Evolutionary conservation across 768 basidiomycete species (phyloP), one percentile per base, ranked within the genome.

Genomic region (Kwoniella dendrophila): DNA sequence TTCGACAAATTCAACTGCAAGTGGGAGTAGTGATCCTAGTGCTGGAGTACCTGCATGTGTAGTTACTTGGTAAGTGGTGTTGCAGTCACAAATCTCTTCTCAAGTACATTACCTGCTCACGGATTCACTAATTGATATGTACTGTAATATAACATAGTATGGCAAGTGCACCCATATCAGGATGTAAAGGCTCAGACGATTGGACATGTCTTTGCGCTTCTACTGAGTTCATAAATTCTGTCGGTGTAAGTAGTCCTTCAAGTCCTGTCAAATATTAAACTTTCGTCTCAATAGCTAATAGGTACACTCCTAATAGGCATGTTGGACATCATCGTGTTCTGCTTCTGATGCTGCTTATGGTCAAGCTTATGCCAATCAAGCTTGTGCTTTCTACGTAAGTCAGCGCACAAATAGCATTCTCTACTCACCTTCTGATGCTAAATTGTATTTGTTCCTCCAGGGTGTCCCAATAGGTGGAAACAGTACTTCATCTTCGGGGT

Each of bases 121-220:
- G n/a, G n/a, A n/a, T n/a, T n/a, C n/a, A n/a, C n/a, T n/a, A n/a
- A n/a, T n/a, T 16, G 22, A 32, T 27, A 14, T 8, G 49, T 51
- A n/a, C n/a, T n/a, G n/a, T n/a, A n/a, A n/a, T 22, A 20, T 45
- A 18, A 24, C 18, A 26, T 34, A 70, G 68, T 52, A 63, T 70
- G 60, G 50, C 56, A 7, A 11, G 44, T 16, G 63, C 60, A 2
- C 48, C 63, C 24, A 56, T 62, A 4, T 41, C 43, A 0, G 59
- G 49, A 30, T 71, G 70, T 51, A 40, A 57, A 18, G 41, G 50
- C 4, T 22, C 59, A 16, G 51, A 56, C 4, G 67, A 71, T 36
- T 67, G 59, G 54, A 33, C 64, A 0, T 71, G 70, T 63, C 33
- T 66, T 2, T 71, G 70, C 36, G 45, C 56, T n/a, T 61, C 57